phyloP scores from a whole-genome alignment of 2,329 filamentous ascomycete species.

The Fusarium sp. region DNA sequence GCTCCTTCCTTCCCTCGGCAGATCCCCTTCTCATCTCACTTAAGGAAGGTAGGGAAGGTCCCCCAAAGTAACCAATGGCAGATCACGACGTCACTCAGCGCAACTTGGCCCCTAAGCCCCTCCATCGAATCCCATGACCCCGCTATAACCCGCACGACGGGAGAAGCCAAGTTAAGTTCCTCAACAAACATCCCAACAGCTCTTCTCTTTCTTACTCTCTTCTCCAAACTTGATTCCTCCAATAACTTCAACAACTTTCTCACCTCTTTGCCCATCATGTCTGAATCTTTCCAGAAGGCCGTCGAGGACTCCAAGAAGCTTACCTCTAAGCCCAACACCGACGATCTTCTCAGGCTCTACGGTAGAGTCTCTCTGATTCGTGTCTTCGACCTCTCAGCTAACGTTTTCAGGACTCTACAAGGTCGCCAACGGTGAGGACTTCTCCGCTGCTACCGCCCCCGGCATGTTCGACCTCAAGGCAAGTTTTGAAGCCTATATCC shows the following conservation, averaged over 20 bases:
- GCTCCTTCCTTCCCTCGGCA: constrained; percentile 12
- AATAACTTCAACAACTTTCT: background rate
- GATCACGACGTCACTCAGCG: constrained; percentile 27
- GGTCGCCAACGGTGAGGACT: constrained; percentile 65
- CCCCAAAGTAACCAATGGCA: constrained; percentile 19
- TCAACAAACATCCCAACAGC: constrained; percentile 38
- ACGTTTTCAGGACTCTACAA: constrained; percentile 64
- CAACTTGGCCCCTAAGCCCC: constrained; percentile 25
- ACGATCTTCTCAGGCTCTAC: constrained; percentile 72
- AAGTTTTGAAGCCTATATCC: constrained; percentile 10
- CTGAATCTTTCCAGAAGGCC: constrained; percentile 64
- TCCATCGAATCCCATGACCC: constrained; percentile 35
- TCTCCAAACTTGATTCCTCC: background rate
- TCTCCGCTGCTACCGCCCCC: constrained; percentile 64
- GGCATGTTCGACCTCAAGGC: constrained; percentile 79
- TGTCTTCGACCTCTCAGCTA: background rate
- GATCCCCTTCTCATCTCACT: constrained; percentile 1
- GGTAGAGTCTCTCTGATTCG: constrained; percentile 51
- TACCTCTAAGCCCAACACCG: constrained; percentile 69
- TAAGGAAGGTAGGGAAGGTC: constrained; percentile 4
- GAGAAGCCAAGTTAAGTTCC: constrained; percentile 32
- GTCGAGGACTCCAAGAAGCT: constrained; percentile 74
- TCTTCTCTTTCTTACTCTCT: constrained; percentile 7
- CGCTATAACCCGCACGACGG: constrained; percentile 34
- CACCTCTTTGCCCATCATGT: constrained; percentile 49